A percentile compares a stretch with the other conserved stretches of the same genome.
Evolutionary conservation across 345 rosid species (phyloP).

Genomic region (Murraya paniculata): DNA sequence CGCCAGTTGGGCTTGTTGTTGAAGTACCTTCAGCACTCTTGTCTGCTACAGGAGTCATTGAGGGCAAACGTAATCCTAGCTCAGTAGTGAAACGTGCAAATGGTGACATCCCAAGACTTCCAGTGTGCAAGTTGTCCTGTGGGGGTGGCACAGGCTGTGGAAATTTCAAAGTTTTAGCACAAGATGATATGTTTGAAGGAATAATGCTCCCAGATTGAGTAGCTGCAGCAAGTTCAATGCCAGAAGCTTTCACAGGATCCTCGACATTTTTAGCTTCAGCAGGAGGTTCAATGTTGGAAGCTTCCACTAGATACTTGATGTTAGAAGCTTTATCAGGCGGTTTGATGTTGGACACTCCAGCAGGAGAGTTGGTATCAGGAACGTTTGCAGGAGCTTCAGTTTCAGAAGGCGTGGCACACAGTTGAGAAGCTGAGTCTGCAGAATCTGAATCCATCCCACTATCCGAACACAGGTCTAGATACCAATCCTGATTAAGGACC

Average conservation of each 20-base stretch:
- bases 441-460: conserved; percentile 48
- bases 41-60: conserved; percentile 36
- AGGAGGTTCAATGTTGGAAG: conserved; percentile 18
- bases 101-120: conserved; percentile 50
- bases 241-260: not conserved
- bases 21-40: conserved; percentile 35
- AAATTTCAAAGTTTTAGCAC: conserved; percentile 72
- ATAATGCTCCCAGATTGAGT: conserved; percentile 13
- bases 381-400: not conserved
- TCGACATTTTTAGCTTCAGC: conserved; percentile 1
- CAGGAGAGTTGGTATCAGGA: not conserved
- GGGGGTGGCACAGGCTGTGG: conserved; percentile 42
- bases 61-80: conserved; percentile 58
- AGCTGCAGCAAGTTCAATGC: conserved; percentile 33
- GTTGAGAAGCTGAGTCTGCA: conserved; percentile 33
- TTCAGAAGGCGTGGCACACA: not conserved
- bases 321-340: conserved; percentile 11
- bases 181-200: conserved; percentile 58
- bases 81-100: conserved; percentile 78
- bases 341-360: conserved; percentile 13
- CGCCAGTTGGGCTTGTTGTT: conserved; percentile 41
- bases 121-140: conserved; percentile 41
- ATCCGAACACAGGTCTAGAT: not conserved
- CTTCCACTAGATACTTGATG: conserved; percentile 11
- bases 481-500: not conserved